A percentile compares a stretch with the other conserved stretches of the same genome.
These are phyloP conservation scores for Lentinula lateritia DNA, from an alignment of 768 basidiomycete species.

Conservation along the genomic window DNA sequence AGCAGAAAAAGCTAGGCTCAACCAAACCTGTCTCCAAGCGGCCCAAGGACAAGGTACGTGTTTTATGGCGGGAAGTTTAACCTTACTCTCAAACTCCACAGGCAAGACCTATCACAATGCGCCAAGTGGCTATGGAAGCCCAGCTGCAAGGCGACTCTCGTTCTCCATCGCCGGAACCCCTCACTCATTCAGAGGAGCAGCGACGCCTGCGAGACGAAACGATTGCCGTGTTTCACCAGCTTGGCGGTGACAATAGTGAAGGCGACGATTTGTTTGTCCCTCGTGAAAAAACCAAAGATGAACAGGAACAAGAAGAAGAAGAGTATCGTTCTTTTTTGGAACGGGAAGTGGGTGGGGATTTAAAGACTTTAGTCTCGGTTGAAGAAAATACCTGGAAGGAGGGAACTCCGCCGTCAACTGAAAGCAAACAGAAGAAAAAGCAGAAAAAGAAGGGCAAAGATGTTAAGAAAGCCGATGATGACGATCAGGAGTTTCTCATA, in stretches of 20 bases:
- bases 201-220: constrained; percentile 71
- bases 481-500: constrained; percentile 84
- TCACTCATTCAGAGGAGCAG: constrained; percentile 80
- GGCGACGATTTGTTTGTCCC: constrained; percentile 67
- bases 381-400: constrained; percentile 22
- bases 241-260: constrained; percentile 30
- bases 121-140: constrained; percentile 65
- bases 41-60: constrained; percentile 47
- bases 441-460: constrained; percentile 19
- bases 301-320: constrained; percentile 72
- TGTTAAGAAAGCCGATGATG: constrained; percentile 45
- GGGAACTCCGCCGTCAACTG: constrained; percentile 18
- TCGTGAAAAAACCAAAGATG: constrained; percentile 74
- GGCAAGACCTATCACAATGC: constrained; percentile 70
- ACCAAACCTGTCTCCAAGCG: constrained; percentile 19
- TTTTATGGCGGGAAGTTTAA: not conserved
- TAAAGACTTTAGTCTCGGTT: constrained; percentile 62
- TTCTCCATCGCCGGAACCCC: constrained; percentile 52
- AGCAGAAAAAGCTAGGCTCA: constrained; percentile 45
- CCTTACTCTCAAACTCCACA: constrained; percentile 17
- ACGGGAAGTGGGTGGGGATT: constrained; percentile 73
- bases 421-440: constrained; percentile 23
- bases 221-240: constrained; percentile 72
- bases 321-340: constrained; percentile 82
- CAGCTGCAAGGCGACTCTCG: constrained; percentile 46